Percentiles rank a stretch among this genome's conserved stretches.
Conservation (phyloP, 768 basidiomycete genomes). For the Amanita phalloides region DNA sequence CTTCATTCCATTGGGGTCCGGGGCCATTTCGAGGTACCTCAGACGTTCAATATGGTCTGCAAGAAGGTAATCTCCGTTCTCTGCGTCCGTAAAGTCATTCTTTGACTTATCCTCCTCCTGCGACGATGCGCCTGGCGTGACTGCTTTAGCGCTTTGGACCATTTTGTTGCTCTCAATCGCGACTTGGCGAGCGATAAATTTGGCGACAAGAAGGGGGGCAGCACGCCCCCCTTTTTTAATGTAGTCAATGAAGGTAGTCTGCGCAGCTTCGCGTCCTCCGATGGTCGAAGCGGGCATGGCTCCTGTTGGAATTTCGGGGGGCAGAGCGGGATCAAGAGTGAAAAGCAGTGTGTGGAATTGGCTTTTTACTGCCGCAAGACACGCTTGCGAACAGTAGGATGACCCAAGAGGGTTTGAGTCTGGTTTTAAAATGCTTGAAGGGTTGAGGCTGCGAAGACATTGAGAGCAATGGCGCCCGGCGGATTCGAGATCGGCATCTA, state of each 20-base stretch:
- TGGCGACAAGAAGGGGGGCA: slow-evolving; percentile 50
- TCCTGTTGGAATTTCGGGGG: slow-evolving; percentile 27
- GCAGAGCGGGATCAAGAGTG: slow-evolving; percentile 51
- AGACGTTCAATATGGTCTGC: slow-evolving; percentile 73
- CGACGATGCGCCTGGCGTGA: slow-evolving; percentile 11
- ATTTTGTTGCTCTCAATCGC: slow-evolving; percentile 53
- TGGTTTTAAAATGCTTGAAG: slow-evolving; percentile 29
- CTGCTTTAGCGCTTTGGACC: slow-evolving; percentile 15
- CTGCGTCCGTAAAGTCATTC: slow-evolving; percentile 36
- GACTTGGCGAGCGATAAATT: slow-evolving; percentile 66
- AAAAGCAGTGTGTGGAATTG: slow-evolving; percentile 67
- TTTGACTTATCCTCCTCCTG: slow-evolving; percentile 10
- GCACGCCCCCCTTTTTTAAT: slow-evolving; percentile 35
- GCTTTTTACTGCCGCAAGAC: slow-evolving; percentile 40
- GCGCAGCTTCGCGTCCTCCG: slow-evolving; percentile 45
- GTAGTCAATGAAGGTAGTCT: slow-evolving; percentile 45
- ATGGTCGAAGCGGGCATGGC: slow-evolving; percentile 18
- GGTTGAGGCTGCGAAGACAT: slow-evolving; percentile 52
- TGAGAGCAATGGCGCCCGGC: slow-evolving; percentile 63
- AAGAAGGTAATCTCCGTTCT: slow-evolving; percentile 45
- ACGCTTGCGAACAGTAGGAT: slow-evolving; percentile 66
- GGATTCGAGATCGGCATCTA: slow-evolving; percentile 63
- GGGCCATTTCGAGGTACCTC: slow-evolving; percentile 48
- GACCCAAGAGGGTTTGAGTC: slow-evolving; percentile 41
- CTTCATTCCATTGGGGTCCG: slow-evolving; percentile 36